phyloP scores from a whole-genome alignment of 805 yeast genomes.

The Teunomyces pallodes region DNA sequence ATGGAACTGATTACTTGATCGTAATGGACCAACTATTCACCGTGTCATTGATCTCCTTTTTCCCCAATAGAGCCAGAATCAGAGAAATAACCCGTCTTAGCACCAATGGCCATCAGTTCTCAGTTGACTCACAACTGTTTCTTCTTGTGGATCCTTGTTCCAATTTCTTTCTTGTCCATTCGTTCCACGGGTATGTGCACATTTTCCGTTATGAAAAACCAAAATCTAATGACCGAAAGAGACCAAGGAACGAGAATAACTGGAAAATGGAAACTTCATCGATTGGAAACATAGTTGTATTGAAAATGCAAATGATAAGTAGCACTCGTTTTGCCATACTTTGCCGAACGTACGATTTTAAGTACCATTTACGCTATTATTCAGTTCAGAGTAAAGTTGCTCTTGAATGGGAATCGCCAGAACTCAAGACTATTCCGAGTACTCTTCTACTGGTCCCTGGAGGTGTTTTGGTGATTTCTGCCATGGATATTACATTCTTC shows the following conservation, averaged over 20 bases:
- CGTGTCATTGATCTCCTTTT: background rate
- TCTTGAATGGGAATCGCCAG: slow-evolving; percentile 22
- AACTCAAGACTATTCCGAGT: slow-evolving; percentile 30
- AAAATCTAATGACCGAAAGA: background rate
- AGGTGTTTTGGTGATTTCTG: slow-evolving; percentile 23
- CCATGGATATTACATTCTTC: no score
- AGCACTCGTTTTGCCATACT: slow-evolving; percentile 22
- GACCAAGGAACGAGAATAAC: background rate
- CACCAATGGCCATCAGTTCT: slow-evolving; percentile 21
- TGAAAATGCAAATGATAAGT: slow-evolving; percentile 12
- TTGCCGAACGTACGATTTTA: slow-evolving; percentile 34
- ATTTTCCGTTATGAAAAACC: background rate
- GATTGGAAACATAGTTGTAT: slow-evolving; percentile 19
- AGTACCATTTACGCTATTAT: slow-evolving; percentile 31
- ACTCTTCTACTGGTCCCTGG: slow-evolving; percentile 21
- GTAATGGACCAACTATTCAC: background rate
- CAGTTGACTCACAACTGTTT: slow-evolving; percentile 20
- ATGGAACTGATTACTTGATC: background rate
- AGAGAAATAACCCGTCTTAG: slow-evolving; percentile 11
- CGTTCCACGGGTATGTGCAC: slow-evolving; percentile 11
- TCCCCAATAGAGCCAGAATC: background rate
- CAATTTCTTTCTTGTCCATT: slow-evolving; percentile 18
- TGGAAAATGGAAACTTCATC: slow-evolving; percentile 10
- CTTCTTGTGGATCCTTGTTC: slow-evolving; percentile 12
- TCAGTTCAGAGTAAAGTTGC: slow-evolving; percentile 5